Evolutionary conservation across 805 yeast genomes (phyloP), one percentile per base, ranked within the genome.

Genomic region (Candida stauntonica): DNA sequence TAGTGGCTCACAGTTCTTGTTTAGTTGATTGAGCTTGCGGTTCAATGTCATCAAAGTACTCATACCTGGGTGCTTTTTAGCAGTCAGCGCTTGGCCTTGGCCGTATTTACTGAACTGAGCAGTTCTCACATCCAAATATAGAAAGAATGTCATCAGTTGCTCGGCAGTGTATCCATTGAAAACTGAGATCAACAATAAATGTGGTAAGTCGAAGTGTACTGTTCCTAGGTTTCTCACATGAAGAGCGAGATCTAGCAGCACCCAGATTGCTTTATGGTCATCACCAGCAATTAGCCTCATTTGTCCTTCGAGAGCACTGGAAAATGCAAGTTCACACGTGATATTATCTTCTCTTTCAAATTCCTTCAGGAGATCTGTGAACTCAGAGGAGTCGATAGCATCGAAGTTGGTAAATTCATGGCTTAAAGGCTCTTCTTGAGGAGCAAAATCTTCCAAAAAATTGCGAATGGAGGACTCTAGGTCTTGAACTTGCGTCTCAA

Each of bases 131-230:
- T 51, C 41, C n/a, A 55, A 38, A 29, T 29, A 54, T 0, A 48
- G 30, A 56, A 55, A 54, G 24, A 55, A 52, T 9, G 29, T 28
- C 8, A 55, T 26, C 2, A 54, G 34, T 50, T 48, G 43, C 6
- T 42, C 42, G 2, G 38, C 38, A 3, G 48, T 26, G 2, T 41
- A 24, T 12, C 36, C 46, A 3, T 21, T 38, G 12, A 55, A 23
- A 4, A 48, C 17, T 1, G 19, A 16, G 3, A 28, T 26, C 5
- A 47, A 13, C 14, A 54, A 24, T 20, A 43, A 26, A 15, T 46
- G 35, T 4, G 50, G 47, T 21, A 49, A 14, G 29, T 52, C 51
- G 17, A 28, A 26, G 11, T 31, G 35, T 11, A 46, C 36, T 3
- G 28, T 27, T 1, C 36, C 38, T 4, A 24, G 9, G 23, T 41